phyloP scores from a whole-genome alignment of 2,329 filamentous ascomycete species.

The Fusarium euwallaceae region DNA sequence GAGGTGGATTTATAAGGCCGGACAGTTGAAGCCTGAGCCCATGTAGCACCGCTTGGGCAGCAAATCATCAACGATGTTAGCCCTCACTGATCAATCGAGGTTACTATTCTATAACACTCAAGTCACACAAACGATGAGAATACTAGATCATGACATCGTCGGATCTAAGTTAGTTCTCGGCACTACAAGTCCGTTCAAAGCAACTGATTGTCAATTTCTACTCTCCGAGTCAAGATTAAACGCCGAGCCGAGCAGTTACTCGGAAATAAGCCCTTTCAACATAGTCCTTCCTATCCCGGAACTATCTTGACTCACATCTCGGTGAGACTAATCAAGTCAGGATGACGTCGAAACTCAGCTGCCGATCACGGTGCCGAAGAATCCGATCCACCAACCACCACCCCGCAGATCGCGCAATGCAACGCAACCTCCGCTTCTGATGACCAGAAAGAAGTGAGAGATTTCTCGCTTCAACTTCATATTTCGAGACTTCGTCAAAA shows the following conservation, averaged over 20 bases:
- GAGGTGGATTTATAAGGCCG: not conserved
- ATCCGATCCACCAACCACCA: constrained; percentile 20
- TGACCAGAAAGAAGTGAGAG: not conserved
- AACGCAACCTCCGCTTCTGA: constrained; percentile 5
- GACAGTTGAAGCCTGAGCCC: not conserved
- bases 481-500: not conserved
- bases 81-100: not conserved
- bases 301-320: not conserved
- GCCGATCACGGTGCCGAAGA: constrained; percentile 36
- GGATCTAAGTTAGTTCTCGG: not conserved
- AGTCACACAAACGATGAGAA: fast-evolving
- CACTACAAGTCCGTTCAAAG: not conserved
- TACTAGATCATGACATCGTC: not conserved
- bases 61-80: not conserved
- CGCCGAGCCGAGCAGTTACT: not conserved
- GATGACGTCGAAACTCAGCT: constrained; percentile 15
- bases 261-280: not conserved
- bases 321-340: not conserved
- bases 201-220: not conserved
- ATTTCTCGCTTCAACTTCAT: not conserved
- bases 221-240: not conserved
- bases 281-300: not conserved
- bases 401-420: constrained; percentile 27
- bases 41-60: not conserved
- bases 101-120: not conserved